Base-by-base conservation (phyloP, 306 rosid species). In the Purshia tridentata region DNA sequence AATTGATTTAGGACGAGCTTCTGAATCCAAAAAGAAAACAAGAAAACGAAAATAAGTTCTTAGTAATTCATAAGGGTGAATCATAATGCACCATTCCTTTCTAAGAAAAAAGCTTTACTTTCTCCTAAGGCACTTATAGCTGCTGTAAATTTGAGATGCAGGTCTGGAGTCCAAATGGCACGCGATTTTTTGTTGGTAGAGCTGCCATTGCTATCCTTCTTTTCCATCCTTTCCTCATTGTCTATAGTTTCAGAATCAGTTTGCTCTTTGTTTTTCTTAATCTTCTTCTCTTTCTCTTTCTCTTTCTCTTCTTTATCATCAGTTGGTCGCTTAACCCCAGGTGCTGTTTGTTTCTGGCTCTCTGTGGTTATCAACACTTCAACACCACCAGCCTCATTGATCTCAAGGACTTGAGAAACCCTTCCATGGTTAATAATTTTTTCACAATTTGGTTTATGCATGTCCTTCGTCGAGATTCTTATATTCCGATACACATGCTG, bases 1-100 rank as follows among this genome's bases (percentile, higher is more conserved):
- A 67, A 89, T 80, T 9, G 40, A 11, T 72, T 77, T 89, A 0
- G 92, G 92, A 51, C 84, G 84, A 78, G 83, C 80, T 51, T 56
- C 90, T 79, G 70, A 11, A 70, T 58, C 19, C 52, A 63, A 65
- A 29, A 55, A 4, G 9, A 62, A 56, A 54, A 67, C 68, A 72
- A 64, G 37, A 69, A 78, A 67, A 14, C 15, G 9, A 18, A 4
- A 22, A 18, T 40, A 50, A 18, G 11, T 29, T 29, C 2, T 73
- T 37, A 37, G 48, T 37, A 44, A 18, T 11, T 49, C 12, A 19
- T 20, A 8, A 19, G 12, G 42, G 41, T 52, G 58, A 60, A 58
- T 18, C 67, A 69, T n/a, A 64, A 51, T 67, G 14, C 60, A 8
- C 9, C 4, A 73, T 10, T 37, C 20, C 11, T 71, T 20, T 20